These are phyloP conservation scores for Sextonia rubra DNA, from an alignment of 164 flowering plant genomes.

Conservation along the genomic window DNA sequence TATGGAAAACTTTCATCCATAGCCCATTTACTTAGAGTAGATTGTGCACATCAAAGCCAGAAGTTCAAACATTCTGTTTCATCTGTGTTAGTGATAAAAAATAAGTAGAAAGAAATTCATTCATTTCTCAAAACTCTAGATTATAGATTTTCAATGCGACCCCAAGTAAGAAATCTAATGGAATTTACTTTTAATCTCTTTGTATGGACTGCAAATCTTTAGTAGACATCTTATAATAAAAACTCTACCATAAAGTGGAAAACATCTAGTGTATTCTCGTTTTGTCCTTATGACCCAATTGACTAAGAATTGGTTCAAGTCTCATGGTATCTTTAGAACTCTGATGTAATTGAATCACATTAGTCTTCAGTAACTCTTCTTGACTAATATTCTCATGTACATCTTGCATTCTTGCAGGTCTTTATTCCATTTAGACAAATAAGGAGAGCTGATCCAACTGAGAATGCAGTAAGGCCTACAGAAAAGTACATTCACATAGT, in stretches of 20 bases:
- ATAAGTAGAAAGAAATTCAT: not conserved
- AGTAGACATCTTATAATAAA: too few species aligned
- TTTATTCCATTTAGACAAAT: conserved; percentile 39
- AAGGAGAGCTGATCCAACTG: conserved; percentile 27
- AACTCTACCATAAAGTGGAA: too few species aligned
- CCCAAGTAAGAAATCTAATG: too few species aligned
- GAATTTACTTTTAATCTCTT: too few species aligned
- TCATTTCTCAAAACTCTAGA: not conserved
- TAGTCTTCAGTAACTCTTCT: not conserved
- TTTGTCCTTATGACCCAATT: too few species aligned
- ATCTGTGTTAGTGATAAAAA: too few species aligned
- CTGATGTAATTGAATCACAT: not conserved
- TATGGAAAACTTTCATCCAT: not conserved
- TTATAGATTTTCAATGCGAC: too few species aligned
- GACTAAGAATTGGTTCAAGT: too few species aligned
- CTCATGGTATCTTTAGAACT: not conserved
- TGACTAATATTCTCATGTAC: not conserved
- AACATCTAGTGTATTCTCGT: too few species aligned
- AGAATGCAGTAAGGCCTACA: conserved; percentile 30
- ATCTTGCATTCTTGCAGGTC: conserved; percentile 26
- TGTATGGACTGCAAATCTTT: too few species aligned
- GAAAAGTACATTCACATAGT: conserved; percentile 46
- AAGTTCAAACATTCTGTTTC: not conserved
- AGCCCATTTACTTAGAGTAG: not conserved
- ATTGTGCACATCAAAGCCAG: not conserved